Conservation (phyloP, 2,329 filamentous ascomycete species). For the Colletotrichum musae region DNA sequence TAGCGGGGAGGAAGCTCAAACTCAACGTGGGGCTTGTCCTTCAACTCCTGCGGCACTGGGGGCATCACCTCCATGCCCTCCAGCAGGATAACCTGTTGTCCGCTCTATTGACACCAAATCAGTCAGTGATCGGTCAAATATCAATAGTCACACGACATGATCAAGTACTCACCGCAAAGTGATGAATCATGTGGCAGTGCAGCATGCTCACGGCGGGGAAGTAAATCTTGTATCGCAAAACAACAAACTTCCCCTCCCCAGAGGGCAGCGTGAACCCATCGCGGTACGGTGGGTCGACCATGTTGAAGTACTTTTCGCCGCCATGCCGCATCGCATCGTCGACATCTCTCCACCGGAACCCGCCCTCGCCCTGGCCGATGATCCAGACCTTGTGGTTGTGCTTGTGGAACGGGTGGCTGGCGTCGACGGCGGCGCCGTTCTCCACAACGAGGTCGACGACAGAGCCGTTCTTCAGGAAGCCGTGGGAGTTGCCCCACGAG, state of each 20-base stretch:
- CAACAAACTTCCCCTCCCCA: conserved; percentile 20
- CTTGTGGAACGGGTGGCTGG: conserved; percentile 34
- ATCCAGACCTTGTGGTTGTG: conserved; percentile 34
- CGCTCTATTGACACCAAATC: background rate
- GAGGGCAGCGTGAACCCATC: conserved; percentile 24
- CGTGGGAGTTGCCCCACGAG: conserved; percentile 11
- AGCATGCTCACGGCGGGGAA: conserved; percentile 29
- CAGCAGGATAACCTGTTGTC: conserved; percentile 23
- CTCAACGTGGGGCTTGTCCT: conserved; percentile 27
- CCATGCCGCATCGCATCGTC: conserved; percentile 2
- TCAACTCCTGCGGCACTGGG: conserved; percentile 15
- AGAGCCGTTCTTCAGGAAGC: conserved; percentile 16
- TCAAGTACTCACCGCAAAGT: conserved; percentile 16
- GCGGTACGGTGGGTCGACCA: conserved; percentile 11
- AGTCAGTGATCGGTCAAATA: background rate
- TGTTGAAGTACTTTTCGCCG: conserved; percentile 1
- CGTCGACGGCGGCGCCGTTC: conserved; percentile 17
- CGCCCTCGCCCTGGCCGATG: conserved; percentile 14
- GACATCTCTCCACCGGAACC: conserved; percentile 3
- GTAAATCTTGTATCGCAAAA: conserved; percentile 23
- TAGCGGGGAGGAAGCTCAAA: conserved; percentile 24
- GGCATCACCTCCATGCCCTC: conserved; percentile 35
- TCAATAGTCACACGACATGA: no score
- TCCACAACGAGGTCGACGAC: conserved; percentile 24
- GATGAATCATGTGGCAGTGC: conserved; percentile 36